Percentiles rank a stretch among this genome's conserved stretches.
Evolutionary conservation across 805 yeast species (phyloP).

Genomic region (Suhomyces emberorum): DNA sequence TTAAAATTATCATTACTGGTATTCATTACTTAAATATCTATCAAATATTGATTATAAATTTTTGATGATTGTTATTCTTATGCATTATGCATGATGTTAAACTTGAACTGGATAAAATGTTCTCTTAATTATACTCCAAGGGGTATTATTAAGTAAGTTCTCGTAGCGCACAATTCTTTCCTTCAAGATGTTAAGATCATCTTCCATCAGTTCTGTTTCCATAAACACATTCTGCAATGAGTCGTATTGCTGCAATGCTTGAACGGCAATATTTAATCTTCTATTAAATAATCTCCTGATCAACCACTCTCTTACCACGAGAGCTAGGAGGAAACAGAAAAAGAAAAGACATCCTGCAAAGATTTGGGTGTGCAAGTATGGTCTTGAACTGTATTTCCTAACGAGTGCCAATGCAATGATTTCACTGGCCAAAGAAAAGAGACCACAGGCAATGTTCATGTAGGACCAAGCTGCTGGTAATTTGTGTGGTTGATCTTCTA

Average conservation of each 20-base stretch:
- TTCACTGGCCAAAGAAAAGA: conserved; percentile 46
- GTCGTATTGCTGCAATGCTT: not conserved
- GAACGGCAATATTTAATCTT: conserved; percentile 2
- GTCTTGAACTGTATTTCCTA: conserved; percentile 19
- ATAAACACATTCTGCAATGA: too few relatives aligned
- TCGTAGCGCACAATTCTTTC: conserved; percentile 5
- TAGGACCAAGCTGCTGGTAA: conserved; percentile 41
- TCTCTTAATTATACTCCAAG: not conserved
- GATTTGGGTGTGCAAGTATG: conserved; percentile 58
- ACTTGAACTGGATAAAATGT: conserved; percentile 4
- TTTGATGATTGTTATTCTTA: too few relatives aligned
- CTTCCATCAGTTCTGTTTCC: too few relatives aligned
- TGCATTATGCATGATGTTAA: too few relatives aligned
- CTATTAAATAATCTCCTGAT: conserved; percentile 28
- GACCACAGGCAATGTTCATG: conserved; percentile 29
- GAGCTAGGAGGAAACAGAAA: conserved; percentile 39
- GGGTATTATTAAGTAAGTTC: not conserved
- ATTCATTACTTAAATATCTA: too few relatives aligned
- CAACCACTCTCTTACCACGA: conserved; percentile 51
- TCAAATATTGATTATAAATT: too few relatives aligned
- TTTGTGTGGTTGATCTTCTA: conserved; percentile 13
- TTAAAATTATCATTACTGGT: too few relatives aligned
- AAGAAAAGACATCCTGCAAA: conserved; percentile 53
- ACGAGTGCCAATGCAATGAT: conserved; percentile 50
- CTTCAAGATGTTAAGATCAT: not conserved